Evolutionary conservation across 129 eudicot species (phyloP).

Genomic region (Chrysanthemum seticuspe): DNA sequence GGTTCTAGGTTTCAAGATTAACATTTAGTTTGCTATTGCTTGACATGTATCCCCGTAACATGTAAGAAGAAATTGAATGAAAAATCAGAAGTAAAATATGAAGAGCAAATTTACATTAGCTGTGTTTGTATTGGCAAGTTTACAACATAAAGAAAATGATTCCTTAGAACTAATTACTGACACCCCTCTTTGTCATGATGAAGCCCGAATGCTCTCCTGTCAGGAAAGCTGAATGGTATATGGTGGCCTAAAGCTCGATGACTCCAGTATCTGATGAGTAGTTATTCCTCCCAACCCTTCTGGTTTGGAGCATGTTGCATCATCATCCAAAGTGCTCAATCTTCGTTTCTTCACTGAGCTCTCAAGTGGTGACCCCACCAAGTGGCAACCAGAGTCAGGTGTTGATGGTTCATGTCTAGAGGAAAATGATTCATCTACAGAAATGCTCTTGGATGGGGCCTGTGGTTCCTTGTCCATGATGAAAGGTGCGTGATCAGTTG

Average conservation of each 20-base stretch:
- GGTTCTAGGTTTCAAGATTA: slow-evolving; percentile 10
- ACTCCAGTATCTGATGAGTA: slow-evolving; percentile 48
- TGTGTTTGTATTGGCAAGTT: too few relatives aligned
- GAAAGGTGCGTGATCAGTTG: slow-evolving; percentile 38
- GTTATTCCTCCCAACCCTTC: too few relatives aligned
- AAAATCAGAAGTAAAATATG: background rate
- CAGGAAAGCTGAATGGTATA: background rate
- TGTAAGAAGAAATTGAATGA: background rate
- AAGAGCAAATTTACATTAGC: background rate
- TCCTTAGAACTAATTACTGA: slow-evolving; percentile 8
- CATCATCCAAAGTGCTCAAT: slow-evolving; percentile 5
- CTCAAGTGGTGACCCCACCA: slow-evolving; percentile 28
- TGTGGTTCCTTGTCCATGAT: slow-evolving; percentile 28
- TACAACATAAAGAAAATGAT: background rate
- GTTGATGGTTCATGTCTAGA: slow-evolving; percentile 53
- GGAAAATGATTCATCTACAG: slow-evolving; percentile 34
- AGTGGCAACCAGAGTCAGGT: slow-evolving; percentile 57
- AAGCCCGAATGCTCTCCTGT: background rate
- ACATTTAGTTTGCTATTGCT: background rate
- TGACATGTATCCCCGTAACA: background rate
- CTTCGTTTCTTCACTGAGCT: slow-evolving; percentile 50
- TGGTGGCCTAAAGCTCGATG: slow-evolving; percentile 46
- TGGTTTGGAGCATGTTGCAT: background rate
- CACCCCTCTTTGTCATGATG: background rate
- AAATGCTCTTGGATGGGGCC: slow-evolving; percentile 27